phyloP scores from a whole-genome alignment of 2,329 filamentous ascomycete species.

The Colletotrichum musae region DNA sequence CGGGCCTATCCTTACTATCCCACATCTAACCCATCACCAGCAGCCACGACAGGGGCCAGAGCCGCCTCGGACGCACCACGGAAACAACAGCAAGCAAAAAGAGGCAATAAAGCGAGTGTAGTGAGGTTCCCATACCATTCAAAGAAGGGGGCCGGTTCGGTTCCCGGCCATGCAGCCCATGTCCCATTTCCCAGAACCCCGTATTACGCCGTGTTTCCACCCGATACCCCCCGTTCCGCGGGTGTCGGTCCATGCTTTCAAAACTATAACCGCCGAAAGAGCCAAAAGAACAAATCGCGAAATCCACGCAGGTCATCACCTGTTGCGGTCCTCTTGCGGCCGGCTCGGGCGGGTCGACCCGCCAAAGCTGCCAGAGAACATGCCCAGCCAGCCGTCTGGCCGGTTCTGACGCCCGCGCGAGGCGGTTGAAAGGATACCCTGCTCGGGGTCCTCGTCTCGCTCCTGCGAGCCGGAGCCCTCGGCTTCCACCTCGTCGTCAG shows the following conservation, averaged over 20 bases:
- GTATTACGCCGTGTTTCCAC: slow-evolving; percentile 29
- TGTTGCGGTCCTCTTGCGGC: slow-evolving; percentile 35
- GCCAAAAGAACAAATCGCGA: slow-evolving; percentile 15
- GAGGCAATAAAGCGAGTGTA: slow-evolving; percentile 36
- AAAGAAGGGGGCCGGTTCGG: slow-evolving; percentile 10
- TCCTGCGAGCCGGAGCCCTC: slow-evolving; percentile 50
- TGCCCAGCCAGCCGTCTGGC: slow-evolving; percentile 55
- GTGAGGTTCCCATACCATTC: slow-evolving; percentile 21
- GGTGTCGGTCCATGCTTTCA: slow-evolving; percentile 17
- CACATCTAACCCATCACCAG: background rate
- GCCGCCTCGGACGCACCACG: background rate
- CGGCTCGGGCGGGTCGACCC: slow-evolving; percentile 31
- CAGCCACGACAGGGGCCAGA: background rate
- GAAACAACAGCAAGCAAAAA: slow-evolving; percentile 1
- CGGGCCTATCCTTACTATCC: background rate
- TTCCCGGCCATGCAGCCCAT: slow-evolving; percentile 31
- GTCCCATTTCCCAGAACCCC: slow-evolving; percentile 15
- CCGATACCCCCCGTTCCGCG: slow-evolving; percentile 9
- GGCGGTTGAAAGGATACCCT: slow-evolving; percentile 52
- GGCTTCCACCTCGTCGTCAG: slow-evolving; percentile 60
- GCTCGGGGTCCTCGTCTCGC: slow-evolving; percentile 59
- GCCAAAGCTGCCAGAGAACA: slow-evolving; percentile 51
- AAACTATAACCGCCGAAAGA: slow-evolving; percentile 11
- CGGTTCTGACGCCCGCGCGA: slow-evolving; percentile 43
- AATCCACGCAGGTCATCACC: slow-evolving; percentile 12